Conservation (phyloP, 2,329 filamentous ascomycete species). For the Scopulariopsis brevicaulis region DNA sequence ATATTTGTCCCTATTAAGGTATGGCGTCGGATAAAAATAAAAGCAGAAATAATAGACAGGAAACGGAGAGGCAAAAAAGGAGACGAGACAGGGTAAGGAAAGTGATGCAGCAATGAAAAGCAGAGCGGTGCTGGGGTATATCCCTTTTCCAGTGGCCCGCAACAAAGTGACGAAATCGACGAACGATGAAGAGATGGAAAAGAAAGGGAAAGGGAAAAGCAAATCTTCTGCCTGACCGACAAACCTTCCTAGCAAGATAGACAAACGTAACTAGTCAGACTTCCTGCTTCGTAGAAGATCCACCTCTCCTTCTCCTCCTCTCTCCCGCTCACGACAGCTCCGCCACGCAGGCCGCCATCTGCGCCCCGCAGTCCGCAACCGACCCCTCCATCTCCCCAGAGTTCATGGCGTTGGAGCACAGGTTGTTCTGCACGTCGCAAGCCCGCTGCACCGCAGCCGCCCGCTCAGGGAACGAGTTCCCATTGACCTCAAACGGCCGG, state of each 20-base stretch:
- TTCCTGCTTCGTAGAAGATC: background rate
- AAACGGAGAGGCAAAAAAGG: background rate
- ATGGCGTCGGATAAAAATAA: background rate
- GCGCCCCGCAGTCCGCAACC: constrained; percentile 41
- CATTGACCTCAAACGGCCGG: constrained; percentile 45
- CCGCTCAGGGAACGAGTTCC: constrained; percentile 44
- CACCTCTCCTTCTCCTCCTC: background rate
- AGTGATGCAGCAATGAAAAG: background rate
- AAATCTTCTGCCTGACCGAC: background rate
- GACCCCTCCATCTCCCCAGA: constrained; percentile 26
- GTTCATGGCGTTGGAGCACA: constrained; percentile 46
- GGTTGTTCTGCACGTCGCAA: constrained; percentile 53
- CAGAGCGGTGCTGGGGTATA: background rate
- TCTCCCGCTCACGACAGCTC: constrained; percentile 16
- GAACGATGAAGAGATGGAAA: background rate
- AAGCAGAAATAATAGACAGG: background rate
- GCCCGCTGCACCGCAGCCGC: constrained; percentile 45
- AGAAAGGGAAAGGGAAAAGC: background rate
- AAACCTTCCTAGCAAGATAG: background rate
- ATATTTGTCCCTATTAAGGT: background rate
- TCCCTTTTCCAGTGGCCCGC: background rate
- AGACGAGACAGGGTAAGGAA: background rate
- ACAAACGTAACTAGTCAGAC: background rate
- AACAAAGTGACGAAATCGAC: background rate
- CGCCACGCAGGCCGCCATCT: constrained; percentile 32